phyloP scores from a whole-genome alignment of 2,329 filamentous ascomycete genomes.

The Mycocentrospora acerina region DNA sequence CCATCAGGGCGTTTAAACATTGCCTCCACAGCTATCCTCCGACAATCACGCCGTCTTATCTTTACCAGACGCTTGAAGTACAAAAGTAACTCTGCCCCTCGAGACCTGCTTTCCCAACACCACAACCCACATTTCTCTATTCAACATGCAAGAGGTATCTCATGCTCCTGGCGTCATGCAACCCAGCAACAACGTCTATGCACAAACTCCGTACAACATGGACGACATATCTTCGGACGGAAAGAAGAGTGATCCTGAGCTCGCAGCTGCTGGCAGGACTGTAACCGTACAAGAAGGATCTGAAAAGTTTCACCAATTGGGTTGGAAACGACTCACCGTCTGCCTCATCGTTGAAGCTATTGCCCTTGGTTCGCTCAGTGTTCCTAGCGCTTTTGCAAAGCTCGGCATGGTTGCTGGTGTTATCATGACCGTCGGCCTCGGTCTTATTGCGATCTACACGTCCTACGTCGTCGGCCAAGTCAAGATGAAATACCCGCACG shows the following conservation, averaged over 20 bases:
- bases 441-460: conserved; percentile 62
- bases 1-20: no score
- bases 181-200: conserved; percentile 1
- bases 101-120: conserved; percentile 1
- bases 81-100: background rate
- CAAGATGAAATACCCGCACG: conserved; percentile 59
- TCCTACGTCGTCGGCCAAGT: conserved; percentile 64
- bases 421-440: conserved; percentile 50
- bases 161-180: conserved; percentile 3
- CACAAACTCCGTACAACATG: no score
- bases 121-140: background rate
- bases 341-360: conserved; percentile 55
- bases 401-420: conserved; percentile 51
- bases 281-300: conserved; percentile 39
- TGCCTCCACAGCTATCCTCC: no score
- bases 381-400: conserved; percentile 49
- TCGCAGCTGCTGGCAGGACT: conserved; percentile 32
- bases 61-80: no score
- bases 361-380: conserved; percentile 50
- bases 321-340: conserved; percentile 55
- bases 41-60: no score
- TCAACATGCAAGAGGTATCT: conserved; percentile 24
- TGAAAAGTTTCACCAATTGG: conserved; percentile 45
- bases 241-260: conserved; percentile 39
- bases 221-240: conserved; percentile 28